Evolutionary conservation across 192 early-diverging fungal genomes (phyloP).

Genomic region (Coemansia sp.): DNA sequence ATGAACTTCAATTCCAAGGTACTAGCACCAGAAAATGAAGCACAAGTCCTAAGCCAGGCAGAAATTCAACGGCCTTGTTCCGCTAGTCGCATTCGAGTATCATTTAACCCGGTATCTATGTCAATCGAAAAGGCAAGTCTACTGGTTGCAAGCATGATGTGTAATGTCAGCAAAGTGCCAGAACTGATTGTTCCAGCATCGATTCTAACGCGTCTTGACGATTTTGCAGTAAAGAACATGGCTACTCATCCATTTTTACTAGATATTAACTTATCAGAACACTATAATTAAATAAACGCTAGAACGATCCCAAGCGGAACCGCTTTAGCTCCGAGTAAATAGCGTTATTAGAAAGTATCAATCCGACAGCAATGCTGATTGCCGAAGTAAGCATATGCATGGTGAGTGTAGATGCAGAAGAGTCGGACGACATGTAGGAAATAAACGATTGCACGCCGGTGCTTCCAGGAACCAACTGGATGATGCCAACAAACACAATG

Average conservation of each 20-base stretch:
- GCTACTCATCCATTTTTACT: conserved; percentile 1
- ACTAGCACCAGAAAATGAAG: background rate
- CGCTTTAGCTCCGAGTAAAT: conserved; percentile 33
- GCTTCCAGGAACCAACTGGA: conserved; percentile 76
- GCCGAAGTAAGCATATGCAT: conserved; percentile 33
- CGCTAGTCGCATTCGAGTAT: too few species aligned
- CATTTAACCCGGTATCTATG: background rate
- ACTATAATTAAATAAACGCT: conserved; percentile 1
- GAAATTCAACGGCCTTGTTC: too few species aligned
- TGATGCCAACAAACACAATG: conserved; percentile 68
- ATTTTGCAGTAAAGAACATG: background rate
- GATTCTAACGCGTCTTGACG: background rate
- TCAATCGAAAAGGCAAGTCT: background rate
- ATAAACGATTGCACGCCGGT: conserved; percentile 62
- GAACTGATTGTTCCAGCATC: background rate
- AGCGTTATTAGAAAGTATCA: conserved; percentile 30
- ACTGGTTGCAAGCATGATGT: background rate
- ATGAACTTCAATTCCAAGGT: background rate
- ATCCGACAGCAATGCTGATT: conserved; percentile 32
- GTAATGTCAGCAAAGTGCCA: background rate
- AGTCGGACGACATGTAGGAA: conserved; percentile 56
- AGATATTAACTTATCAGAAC: background rate
- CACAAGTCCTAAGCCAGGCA: too few species aligned
- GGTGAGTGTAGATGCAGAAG: conserved; percentile 34
- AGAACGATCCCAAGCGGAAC: conserved; percentile 27